These are phyloP conservation scores for Gossypium sturtianum DNA, from an alignment of 345 rosid genomes.

Conservation along the genomic window DNA sequence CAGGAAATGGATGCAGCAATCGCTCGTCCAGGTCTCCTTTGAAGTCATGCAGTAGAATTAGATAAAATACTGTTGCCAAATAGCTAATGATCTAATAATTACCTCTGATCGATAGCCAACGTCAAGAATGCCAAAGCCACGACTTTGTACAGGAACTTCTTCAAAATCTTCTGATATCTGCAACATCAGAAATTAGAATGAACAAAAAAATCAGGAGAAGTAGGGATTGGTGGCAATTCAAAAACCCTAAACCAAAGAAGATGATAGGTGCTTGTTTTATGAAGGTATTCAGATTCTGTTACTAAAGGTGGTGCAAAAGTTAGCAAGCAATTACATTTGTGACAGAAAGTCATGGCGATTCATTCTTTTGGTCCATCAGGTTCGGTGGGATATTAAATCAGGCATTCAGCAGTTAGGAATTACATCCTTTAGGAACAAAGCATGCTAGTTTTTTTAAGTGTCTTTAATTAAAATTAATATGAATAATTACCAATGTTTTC, in stretches of 20 bases:
- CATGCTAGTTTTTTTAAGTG: neutral
- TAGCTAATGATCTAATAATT: slow-evolving; percentile 11
- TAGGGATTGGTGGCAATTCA: neutral
- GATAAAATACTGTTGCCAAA: neutral
- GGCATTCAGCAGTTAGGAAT: neutral
- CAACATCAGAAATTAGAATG: slow-evolving; percentile 14
- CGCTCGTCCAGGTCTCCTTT: neutral
- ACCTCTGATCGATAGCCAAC: slow-evolving; percentile 92
- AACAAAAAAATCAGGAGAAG: neutral
- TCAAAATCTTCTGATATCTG: slow-evolving; percentile 80
- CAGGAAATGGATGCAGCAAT: neutral
- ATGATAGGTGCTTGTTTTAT: neutral
- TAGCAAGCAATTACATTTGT: neutral
- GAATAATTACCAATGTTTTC: neutral
- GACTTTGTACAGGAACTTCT: slow-evolving; percentile 84
- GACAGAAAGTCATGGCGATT: neutral
- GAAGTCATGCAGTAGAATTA: neutral
- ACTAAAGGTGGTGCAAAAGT: neutral
- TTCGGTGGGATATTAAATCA: neutral
- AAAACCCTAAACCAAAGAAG: neutral
- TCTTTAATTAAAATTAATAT: neutral
- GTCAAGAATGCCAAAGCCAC: slow-evolving; percentile 96
- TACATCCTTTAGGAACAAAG: neutral
- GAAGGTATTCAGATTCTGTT: neutral
- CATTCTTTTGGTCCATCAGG: neutral